phyloP scores from a whole-genome alignment of 495 filamentous ascomycete species.

The Podospora bellae-mahoneyi region DNA sequence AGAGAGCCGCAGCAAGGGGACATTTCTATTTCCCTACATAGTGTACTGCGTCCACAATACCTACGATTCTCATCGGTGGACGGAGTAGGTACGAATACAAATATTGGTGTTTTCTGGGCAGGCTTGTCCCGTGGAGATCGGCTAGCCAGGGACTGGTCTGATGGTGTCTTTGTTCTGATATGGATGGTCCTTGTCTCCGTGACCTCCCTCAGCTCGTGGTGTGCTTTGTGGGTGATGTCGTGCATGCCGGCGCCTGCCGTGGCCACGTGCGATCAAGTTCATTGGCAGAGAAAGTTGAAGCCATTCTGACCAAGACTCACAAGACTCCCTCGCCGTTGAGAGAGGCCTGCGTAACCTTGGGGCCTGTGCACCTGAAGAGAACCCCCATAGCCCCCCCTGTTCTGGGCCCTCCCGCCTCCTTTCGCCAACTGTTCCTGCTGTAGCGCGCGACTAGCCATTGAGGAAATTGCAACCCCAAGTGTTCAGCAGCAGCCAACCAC shows the following conservation, averaged over 20 bases:
- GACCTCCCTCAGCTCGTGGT: background rate
- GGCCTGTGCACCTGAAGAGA: slow-evolving; percentile 3
- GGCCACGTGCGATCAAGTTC: background rate
- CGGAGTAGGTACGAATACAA: background rate
- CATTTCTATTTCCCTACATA: background rate
- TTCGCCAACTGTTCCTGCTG: slow-evolving; percentile 28
- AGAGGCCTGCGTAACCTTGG: background rate
- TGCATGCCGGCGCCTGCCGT: background rate
- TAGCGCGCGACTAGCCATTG: slow-evolving; percentile 35
- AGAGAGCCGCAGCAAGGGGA: background rate
- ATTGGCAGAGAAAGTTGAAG: background rate
- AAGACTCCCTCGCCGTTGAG: background rate
- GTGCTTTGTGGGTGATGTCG: slow-evolving; percentile 1
- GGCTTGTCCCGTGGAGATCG: background rate
- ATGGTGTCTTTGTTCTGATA: background rate
- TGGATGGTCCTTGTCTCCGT: background rate
- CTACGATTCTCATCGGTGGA: background rate
- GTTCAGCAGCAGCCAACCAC: background rate
- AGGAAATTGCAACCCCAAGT: slow-evolving; percentile 26
- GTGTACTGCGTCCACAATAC: too few relatives aligned
- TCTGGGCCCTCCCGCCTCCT: slow-evolving; percentile 7
- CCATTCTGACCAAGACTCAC: background rate
- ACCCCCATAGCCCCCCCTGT: slow-evolving; percentile 2
- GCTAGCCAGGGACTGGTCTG: background rate
- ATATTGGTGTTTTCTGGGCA: background rate